Evolutionary conservation across 306 rosid genomes (phyloP), one percentile per base, ranked within the genome.

Genomic region (Lathyrus sativus): DNA sequence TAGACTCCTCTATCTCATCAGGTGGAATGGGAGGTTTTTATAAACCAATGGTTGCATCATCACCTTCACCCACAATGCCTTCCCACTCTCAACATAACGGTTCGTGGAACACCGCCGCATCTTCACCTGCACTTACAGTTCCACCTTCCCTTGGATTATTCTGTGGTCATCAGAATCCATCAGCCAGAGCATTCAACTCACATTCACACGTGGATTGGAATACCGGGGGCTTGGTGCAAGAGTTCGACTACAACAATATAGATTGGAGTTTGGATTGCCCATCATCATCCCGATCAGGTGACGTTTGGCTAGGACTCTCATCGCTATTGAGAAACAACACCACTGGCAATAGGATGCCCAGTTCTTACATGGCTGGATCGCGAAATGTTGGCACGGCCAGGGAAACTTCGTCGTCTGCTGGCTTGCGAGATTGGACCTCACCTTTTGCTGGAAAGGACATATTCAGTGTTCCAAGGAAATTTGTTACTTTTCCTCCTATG

Each of bases 391-490:
- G 89, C 50, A 75, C 67, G 61, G 72, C 68, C 38, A 60, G 76
- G 44, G 95, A 88, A 63, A 64, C 13, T 56, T 63, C 87, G 50
- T 71, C 87, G 7, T 74, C 83, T 6, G 62, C 74, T 3, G 89
- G 85, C 37, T 81, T 83, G 38, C 71, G 87, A n/a, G 95, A 88
- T 24, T 91, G 97, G 97, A 81, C 89, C 0, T 74, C 95, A 41
- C 95, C 97, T 13, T 91, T 91, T 38, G 90, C 87, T 74, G 97
- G 95, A 56, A 88, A 84, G 42, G 97, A 88, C 83, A 79, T 91
- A 53, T 88, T 91, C 81, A 86, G 90, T 73, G 81, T 75, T 74
- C 89, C 95, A 13, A 88, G 95, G 78, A 90, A 91, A 84, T 83
- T 80, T 91, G 97, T 91, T 77, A 82, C 88, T 42, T 88, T 88